phyloP scores from a whole-genome alignment of 495 filamentous ascomycete genomes.

The Penicillium crystallinum region DNA sequence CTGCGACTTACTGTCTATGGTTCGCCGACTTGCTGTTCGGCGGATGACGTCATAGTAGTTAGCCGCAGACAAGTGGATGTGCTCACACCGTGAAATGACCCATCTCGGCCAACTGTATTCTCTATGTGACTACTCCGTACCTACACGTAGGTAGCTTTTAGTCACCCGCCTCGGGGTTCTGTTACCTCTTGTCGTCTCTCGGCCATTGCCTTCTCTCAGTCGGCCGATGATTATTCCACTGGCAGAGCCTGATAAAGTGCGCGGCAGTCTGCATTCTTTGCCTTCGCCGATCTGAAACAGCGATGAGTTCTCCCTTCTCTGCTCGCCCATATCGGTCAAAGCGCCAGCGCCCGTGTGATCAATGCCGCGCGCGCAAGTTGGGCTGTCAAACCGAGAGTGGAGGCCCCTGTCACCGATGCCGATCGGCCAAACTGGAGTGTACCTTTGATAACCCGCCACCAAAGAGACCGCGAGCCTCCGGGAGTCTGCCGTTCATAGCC shows the following conservation, averaged over 20 bases:
- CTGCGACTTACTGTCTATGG: not conserved
- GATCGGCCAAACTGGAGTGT: slow-evolving; percentile 22
- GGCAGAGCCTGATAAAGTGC: slow-evolving; percentile 1
- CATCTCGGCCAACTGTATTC: not conserved
- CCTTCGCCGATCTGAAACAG: slow-evolving; percentile 11
- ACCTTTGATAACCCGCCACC: slow-evolving; percentile 30
- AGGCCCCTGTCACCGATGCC: slow-evolving; percentile 27
- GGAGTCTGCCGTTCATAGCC: slow-evolving; percentile 3
- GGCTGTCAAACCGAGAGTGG: slow-evolving; percentile 30
- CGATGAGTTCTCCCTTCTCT: slow-evolving; percentile 13
- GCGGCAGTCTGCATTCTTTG: not conserved
- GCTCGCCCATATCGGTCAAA: slow-evolving; percentile 37
- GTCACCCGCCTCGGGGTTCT: not conserved
- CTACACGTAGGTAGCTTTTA: not conserved
- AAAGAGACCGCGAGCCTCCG: slow-evolving; percentile 17
- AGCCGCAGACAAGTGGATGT: too few species aligned
- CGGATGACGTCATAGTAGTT: slow-evolving; percentile 4
- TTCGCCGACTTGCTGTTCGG: not conserved
- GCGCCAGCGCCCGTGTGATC: slow-evolving; percentile 34
- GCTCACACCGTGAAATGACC: too few species aligned
- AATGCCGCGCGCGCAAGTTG: slow-evolving; percentile 34
- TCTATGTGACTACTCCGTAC: too few species aligned
- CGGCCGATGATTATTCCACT: not conserved
- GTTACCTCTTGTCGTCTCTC: not conserved
- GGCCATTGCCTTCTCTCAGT: not conserved